Evolutionary conservation across 2,329 filamentous ascomycete genomes (phyloP), one percentile per base, ranked within the genome.

Genomic region (Ophiostoma populinum): DNA sequence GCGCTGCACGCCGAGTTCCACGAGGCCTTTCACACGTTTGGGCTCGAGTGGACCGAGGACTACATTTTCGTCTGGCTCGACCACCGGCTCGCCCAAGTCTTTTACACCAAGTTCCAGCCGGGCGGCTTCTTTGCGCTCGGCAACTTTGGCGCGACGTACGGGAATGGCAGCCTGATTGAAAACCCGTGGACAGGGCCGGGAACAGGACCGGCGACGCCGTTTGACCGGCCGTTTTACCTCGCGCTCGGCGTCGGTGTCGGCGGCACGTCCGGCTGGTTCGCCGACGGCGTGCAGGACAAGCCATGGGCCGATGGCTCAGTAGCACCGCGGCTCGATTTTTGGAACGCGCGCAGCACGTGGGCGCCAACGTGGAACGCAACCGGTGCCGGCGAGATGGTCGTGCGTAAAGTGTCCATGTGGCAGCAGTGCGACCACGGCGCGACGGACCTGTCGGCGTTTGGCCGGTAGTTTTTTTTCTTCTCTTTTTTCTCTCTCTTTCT

Each of bases 241-340:
- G 59, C 67, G 24, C 46, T 67, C 18, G 64, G 64, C 42, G 61
- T 67, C 1, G 63, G 63, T 1, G 61, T 67, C 22, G 64, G 64
- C 2, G 50, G 53, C 25, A 58, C 49, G 6, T 65, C 62, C 37
- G 62, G 62, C 12, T 67, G 57, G 52, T 67, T 66, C 45, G 19
- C 29, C 7, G 40, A 42, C 26, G 35, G 38, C 7, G 26, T 32
- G 16, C 33, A 38, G 18, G 40, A 24, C 18, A 42, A 42, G 31
- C 40, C 40, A 4, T 42, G 40, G 40, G 36, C 31, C 9, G 40
- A 42, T 22, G 38, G 26, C 11, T 40, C 36, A 2, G 28, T 21
- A 20, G 32, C 33, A 9, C 29, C 40, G 6, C 34, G 30, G 2
- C 32, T 34, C 19, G 40, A 40, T 16, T 42, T 42, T 15, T 42